Percentiles rank a stretch among this genome's conserved stretches.
These are phyloP conservation scores for Gossypium sturtianum DNA, from an alignment of 345 rosid genomes.

Conservation along the genomic window DNA sequence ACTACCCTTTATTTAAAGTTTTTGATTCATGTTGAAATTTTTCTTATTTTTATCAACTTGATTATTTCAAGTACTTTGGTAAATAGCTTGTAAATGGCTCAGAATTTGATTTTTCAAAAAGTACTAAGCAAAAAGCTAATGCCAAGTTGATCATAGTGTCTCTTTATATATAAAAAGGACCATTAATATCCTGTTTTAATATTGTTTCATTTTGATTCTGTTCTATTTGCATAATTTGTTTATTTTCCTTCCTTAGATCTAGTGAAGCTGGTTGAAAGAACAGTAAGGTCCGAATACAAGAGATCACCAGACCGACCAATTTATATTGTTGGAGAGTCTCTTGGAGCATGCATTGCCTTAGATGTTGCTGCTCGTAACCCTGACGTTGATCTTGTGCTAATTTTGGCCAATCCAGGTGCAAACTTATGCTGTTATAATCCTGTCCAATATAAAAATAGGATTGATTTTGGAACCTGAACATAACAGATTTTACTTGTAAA, in stretches of 20 bases:
- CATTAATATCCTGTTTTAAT: neutral
- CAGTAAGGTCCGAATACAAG: slow-evolving; percentile 35
- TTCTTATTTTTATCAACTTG: neutral
- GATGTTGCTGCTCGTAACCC: slow-evolving; percentile 69
- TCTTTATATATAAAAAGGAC: neutral
- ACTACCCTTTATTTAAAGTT: neutral
- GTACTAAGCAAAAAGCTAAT: neutral
- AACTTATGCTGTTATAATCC: neutral
- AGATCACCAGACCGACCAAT: slow-evolving; percentile 52
- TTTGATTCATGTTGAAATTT: neutral
- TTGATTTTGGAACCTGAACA: neutral
- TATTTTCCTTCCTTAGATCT: slow-evolving; percentile 38
- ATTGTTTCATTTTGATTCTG: slow-evolving; percentile 1
- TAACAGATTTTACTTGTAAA: neutral
- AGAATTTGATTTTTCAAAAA: neutral
- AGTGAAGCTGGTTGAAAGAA: slow-evolving; percentile 47
- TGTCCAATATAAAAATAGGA: neutral
- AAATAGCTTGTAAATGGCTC: neutral
- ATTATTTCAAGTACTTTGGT: neutral
- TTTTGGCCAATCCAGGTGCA: slow-evolving; percentile 72
- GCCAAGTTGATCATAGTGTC: neutral
- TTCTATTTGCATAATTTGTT: neutral
- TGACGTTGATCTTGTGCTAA: slow-evolving; percentile 51
- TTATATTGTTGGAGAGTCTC: slow-evolving; percentile 75
- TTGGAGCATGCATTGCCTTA: slow-evolving; percentile 75